These are phyloP conservation scores for Annulohypoxylon nitens DNA, from an alignment of 495 filamentous ascomycete species.

Conservation along the genomic window DNA sequence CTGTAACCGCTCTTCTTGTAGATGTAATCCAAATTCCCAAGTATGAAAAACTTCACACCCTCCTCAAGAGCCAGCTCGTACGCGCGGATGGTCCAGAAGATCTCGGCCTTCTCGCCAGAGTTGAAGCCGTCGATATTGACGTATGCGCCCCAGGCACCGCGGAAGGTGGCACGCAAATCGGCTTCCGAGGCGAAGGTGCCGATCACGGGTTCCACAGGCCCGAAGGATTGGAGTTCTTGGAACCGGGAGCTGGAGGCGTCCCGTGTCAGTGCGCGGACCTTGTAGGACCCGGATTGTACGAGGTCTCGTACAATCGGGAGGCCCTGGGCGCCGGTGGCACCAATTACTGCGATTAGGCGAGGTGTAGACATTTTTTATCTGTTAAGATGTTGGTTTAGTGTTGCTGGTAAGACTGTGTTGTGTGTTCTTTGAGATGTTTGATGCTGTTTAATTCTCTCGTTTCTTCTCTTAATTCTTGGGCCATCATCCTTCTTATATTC, in stretches of 20 bases:
- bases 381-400: background rate
- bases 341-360: slow-evolving; percentile 60
- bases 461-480: background rate
- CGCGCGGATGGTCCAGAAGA: slow-evolving; percentile 66
- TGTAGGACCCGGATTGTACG: slow-evolving; percentile 56
- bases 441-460: background rate
- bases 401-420: background rate
- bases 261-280: slow-evolving; percentile 64
- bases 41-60: slow-evolving; percentile 67
- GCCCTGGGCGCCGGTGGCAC: slow-evolving; percentile 69
- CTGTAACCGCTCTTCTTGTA: slow-evolving; percentile 62
- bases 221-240: slow-evolving; percentile 53
- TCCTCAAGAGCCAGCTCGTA: slow-evolving; percentile 67
- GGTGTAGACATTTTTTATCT: slow-evolving; percentile 43
- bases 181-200: slow-evolving; percentile 63
- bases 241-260: slow-evolving; percentile 56
- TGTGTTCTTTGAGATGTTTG: background rate
- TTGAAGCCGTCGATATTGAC: slow-evolving; percentile 69
- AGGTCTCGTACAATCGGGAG: slow-evolving; percentile 63
- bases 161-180: slow-evolving; percentile 59
- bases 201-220: slow-evolving; percentile 58
- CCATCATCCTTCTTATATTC: slow-evolving; percentile 20
- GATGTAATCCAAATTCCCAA: slow-evolving; percentile 62
- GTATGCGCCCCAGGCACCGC: slow-evolving; percentile 63
- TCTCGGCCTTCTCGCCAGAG: slow-evolving; percentile 66